Evolutionary conservation across 1,139 yeast species (phyloP).

Genomic region (Diutina pseudorugosa): DNA sequence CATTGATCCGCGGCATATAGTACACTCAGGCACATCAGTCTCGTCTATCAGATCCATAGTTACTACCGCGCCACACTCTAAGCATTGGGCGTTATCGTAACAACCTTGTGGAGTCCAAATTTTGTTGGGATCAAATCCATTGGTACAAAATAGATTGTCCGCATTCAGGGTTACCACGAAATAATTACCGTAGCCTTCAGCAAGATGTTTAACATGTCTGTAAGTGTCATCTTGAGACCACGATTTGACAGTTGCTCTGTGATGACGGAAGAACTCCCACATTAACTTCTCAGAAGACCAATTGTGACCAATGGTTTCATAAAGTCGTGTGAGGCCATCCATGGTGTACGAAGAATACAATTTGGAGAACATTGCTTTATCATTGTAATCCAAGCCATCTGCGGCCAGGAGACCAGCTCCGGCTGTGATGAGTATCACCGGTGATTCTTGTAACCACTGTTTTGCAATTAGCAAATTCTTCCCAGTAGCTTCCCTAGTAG

Average conservation of each 20-base stretch:
- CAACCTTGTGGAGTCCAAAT: neutral
- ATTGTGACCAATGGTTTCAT: neutral
- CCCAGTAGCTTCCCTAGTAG: neutral
- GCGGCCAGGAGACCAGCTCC: slow-evolving; percentile 2
- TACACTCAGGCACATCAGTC: neutral
- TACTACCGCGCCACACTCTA: neutral
- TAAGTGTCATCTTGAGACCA: neutral
- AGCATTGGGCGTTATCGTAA: neutral
- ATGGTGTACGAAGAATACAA: neutral
- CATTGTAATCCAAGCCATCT: slow-evolving; percentile 1
- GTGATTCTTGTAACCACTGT: neutral
- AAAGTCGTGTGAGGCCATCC: neutral
- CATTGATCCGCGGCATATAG: neutral
- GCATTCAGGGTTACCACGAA: neutral
- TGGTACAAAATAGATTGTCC: neutral
- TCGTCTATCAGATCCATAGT: neutral
- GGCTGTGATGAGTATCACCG: neutral
- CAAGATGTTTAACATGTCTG: neutral
- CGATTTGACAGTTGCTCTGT: neutral
- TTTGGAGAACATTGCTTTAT: neutral
- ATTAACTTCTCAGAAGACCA: neutral
- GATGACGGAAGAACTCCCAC: neutral
- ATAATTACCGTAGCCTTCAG: neutral
- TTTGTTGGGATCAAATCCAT: neutral
- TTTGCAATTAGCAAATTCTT: neutral